Evolutionary conservation across 371 early-diverging fungal genomes (phyloP).

Genomic region (Phascolomyces articulosus): DNA sequence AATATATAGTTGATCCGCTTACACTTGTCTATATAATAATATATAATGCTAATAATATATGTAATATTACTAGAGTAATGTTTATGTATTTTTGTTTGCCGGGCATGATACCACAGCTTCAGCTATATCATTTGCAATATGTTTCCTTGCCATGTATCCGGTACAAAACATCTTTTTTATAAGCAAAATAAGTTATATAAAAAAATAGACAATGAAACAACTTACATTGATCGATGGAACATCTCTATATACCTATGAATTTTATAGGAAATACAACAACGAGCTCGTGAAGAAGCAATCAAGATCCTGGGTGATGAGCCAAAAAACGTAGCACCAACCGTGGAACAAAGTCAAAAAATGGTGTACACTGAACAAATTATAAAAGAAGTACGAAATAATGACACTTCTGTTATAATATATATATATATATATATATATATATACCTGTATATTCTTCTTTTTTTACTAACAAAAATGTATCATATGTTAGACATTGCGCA

Average conservation of each 20-base stretch:
- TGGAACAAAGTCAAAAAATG: slow-evolving; percentile 17
- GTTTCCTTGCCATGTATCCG: slow-evolving; percentile 18
- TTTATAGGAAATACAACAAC: slow-evolving; percentile 48
- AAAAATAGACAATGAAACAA: too few relatives aligned
- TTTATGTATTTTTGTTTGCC: slow-evolving; percentile 47
- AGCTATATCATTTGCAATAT: slow-evolving; percentile 27
- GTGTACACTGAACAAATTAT: slow-evolving; percentile 21
- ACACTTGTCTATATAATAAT: neutral
- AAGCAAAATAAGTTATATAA: too few relatives aligned
- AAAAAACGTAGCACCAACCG: slow-evolving; percentile 41
- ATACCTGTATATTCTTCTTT: too few relatives aligned
- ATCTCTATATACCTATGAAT: too few relatives aligned
- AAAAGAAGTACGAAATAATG: slow-evolving; percentile 22
- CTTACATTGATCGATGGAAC: too few relatives aligned
- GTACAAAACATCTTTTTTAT: too few relatives aligned
- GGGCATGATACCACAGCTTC: slow-evolving; percentile 38
- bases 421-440: too few relatives aligned
- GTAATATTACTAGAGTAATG: slow-evolving; percentile 19
- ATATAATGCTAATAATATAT: slow-evolving; percentile 15
- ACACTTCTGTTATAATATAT: too few relatives aligned
- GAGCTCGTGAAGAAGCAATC: slow-evolving; percentile 54
- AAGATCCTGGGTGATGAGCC: slow-evolving; percentile 50
- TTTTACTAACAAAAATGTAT: too few relatives aligned
- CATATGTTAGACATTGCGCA: slow-evolving; percentile 16
- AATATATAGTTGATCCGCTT: too few relatives aligned